Evolutionary conservation across 148 eudicot genomes (phyloP).

Genomic region (Bassia scoparia): DNA sequence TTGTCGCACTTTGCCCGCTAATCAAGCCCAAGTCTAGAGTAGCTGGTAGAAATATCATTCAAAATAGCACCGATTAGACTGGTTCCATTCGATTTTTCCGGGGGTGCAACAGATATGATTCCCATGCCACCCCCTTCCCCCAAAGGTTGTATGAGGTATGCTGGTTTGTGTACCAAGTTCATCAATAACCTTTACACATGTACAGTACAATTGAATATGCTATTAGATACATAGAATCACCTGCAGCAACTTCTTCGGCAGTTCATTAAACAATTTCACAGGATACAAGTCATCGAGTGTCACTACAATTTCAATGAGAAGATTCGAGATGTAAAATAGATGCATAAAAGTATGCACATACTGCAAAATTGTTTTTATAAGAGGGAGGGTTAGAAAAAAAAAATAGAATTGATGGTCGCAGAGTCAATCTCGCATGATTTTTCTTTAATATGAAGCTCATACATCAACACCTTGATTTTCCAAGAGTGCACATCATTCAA

Average conservation of each 20-base stretch:
- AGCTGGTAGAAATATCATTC: constrained; percentile 5
- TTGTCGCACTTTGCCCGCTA: constrained; percentile 60
- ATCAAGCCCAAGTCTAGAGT: constrained; percentile 3
- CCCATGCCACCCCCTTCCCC: neutral
- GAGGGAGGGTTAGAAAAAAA: neutral
- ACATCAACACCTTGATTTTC: neutral
- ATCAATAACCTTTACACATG: neutral
- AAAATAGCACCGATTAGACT: neutral
- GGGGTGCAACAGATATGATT: neutral
- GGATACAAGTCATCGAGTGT: neutral
- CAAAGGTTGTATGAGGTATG: neutral
- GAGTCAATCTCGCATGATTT: neutral
- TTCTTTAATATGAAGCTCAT: neutral
- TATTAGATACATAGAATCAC: neutral
- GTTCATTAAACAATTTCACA: neutral
- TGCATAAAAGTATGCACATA: neutral
- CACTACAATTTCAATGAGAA: neutral
- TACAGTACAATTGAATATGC: neutral
- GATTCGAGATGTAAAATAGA: neutral
- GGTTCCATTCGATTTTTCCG: neutral
- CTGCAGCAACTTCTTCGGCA: neutral
- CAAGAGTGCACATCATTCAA: constrained; percentile 1
- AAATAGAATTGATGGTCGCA: neutral
- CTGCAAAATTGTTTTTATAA: neutral
- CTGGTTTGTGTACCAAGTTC: neutral